Conservation (phyloP, 306 rosid genomes). For the Sphenostylis stenocarpa region DNA sequence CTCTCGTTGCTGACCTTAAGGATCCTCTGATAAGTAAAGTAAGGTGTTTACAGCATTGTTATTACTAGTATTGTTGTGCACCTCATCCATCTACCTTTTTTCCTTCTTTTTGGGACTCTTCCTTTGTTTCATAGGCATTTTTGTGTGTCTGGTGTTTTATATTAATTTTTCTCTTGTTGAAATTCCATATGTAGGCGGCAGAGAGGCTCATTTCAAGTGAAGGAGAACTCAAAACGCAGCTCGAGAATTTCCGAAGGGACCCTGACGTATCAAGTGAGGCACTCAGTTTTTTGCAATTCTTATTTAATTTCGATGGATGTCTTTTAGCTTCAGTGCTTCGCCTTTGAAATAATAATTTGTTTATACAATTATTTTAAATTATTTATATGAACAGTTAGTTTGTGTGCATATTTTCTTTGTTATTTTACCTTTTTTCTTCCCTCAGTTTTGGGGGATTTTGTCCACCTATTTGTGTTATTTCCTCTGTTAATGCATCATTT, state of each 20-base stretch:
- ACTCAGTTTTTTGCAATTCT: slow-evolving; percentile 22
- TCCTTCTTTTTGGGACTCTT: neutral
- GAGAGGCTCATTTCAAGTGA: slow-evolving; percentile 79
- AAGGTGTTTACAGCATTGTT: neutral
- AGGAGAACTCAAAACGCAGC: slow-evolving; percentile 71
- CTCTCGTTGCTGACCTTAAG: slow-evolving; percentile 74
- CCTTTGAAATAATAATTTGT: slow-evolving; percentile 14
- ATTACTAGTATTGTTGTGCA: neutral
- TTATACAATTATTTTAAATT: slow-evolving; percentile 11
- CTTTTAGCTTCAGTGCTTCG: slow-evolving; percentile 6
- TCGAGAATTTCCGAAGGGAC: slow-evolving; percentile 70
- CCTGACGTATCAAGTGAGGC: slow-evolving; percentile 77
- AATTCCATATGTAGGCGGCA: slow-evolving; percentile 67
- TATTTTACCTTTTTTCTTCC: neutral
- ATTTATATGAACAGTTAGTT: neutral
- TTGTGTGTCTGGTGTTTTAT: slow-evolving; percentile 17
- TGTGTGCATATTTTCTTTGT: neutral
- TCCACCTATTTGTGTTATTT: neutral
- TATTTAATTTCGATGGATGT: neutral
- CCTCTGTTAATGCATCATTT: neutral
- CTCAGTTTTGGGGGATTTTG: neutral
- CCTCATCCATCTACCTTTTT: neutral
- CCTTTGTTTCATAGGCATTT: neutral
- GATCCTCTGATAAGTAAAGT: slow-evolving; percentile 79
- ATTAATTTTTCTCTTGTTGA: slow-evolving; percentile 14